Evolutionary conservation across 2,329 filamentous ascomycete genomes (phyloP).

Genomic region (Capronia epimyces): DNA sequence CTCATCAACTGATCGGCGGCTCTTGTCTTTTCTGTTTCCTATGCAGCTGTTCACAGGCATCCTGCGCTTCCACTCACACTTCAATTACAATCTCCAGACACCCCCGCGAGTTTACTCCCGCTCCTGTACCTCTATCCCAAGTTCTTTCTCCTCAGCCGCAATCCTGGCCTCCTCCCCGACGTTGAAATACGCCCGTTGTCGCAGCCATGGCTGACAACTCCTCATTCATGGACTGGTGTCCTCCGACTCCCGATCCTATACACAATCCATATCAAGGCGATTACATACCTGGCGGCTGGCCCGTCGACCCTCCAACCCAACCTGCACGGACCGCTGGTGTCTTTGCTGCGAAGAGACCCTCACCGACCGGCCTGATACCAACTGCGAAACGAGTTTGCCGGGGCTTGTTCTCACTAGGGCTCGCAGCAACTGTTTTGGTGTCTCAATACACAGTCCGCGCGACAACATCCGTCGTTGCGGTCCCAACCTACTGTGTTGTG

Average conservation of each 20-base stretch:
- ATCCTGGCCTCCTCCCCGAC: neutral
- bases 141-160: neutral
- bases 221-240: constrained; percentile 25
- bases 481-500: constrained; percentile 18
- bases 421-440: constrained; percentile 2
- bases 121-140: neutral
- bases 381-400: constrained; percentile 18
- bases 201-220: constrained; percentile 25
- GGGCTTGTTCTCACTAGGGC: constrained; percentile 7
- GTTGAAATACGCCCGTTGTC: neutral
- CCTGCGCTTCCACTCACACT: neutral
- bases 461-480: constrained; percentile 6
- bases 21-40: neutral
- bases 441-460: constrained; percentile 4
- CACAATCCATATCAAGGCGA: constrained; percentile 17
- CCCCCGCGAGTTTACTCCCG: neutral
- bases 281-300: constrained; percentile 25
- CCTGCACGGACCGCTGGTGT: constrained; percentile 10
- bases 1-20: neutral
- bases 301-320: constrained; percentile 7
- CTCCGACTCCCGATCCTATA: constrained; percentile 15
- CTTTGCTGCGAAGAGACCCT: constrained; percentile 12
- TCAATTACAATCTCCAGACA: neutral
- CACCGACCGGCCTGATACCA: constrained; percentile 8
- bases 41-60: neutral